Evolutionary conservation across 176 grass and related monocot genomes (phyloP), one percentile per base, ranked within the genome.

Genomic region (Thalia dealbata): DNA sequence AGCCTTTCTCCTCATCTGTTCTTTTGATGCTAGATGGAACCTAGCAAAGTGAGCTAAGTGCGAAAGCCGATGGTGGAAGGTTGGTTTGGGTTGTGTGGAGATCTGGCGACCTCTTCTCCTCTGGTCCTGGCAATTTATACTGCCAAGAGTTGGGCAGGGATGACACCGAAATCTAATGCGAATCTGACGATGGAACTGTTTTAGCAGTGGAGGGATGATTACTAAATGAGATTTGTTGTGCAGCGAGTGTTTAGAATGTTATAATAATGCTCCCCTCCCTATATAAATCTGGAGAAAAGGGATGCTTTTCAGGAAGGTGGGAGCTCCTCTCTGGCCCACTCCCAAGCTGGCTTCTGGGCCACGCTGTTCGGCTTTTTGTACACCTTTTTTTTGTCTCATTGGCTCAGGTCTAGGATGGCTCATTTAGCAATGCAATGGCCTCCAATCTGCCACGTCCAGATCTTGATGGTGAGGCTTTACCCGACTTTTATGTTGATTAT

Each of bases 321-420:
- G 22, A 27, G 23, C 58, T 38, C 32, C 32, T 48, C 45, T 48
- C 45, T 48, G 15, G 6, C 52, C 16, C 60, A 2, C 61, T 28
- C 61, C 14, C 61, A 63, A 28, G 61, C 61, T 63, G 61, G 61
- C 61, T 63, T 63, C 61, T 15, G 61, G 61, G 24, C 61, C 61
- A 26, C 14, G 13, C 61, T 24, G 11, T 63, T 63, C 27, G 11
- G 23, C 27, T 63, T 29, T n/a, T 63, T 63, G 12, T 28, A 15
- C 14, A 1, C 60, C 11, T 62, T 28, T 27, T 14, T 1, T 28
- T 63, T 63, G 61, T 28, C 61, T 63, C 25, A 28, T 58, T n/a
- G 54, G 54, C 54, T 58, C 54, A 15, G 25, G 2, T 23, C 14
- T 24, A 63, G 25, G 23, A 13, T 63, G 25, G 26, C 25, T n/a